Conservation (phyloP, 164 flowering plant genomes). For the Vitis rotundifolia region DNA sequence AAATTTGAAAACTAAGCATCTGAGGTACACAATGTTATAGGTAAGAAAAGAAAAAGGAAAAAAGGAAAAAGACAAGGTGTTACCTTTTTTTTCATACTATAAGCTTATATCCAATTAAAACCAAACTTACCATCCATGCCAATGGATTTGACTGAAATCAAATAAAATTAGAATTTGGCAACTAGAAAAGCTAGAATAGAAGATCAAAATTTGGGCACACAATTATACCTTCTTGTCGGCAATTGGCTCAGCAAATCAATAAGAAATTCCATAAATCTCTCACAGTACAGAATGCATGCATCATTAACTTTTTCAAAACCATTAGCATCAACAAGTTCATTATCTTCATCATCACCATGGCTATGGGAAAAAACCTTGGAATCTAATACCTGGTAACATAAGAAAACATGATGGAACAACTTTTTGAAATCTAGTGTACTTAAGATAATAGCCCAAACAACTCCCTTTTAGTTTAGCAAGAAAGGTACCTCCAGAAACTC, state of each 20-base stretch:
- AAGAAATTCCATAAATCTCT: slow-evolving; percentile 96
- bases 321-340: slow-evolving; percentile 30
- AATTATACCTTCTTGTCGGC: slow-evolving; percentile 92
- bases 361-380: slow-evolving; percentile 52
- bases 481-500: slow-evolving; percentile 82
- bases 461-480: not conserved
- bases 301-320: slow-evolving; percentile 46
- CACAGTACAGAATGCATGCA: slow-evolving; percentile 83
- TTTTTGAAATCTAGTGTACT: not conserved
- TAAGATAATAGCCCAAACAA: not conserved
- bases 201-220: not conserved
- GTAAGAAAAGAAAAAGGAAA: too few species aligned
- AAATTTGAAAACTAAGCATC: too few species aligned
- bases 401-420: not conserved
- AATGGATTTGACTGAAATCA: too few species aligned
- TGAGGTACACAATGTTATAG: too few species aligned
- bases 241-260: slow-evolving; percentile 96
- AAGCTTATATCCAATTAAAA: too few species aligned
- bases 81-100: too few species aligned
- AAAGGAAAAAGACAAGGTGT: too few species aligned
- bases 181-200: not conserved
- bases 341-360: slow-evolving; percentile 24
- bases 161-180: not conserved
- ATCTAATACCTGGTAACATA: slow-evolving; percentile 60
- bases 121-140: too few species aligned